These are phyloP conservation scores for Sphaerulina vaccinii DNA, from an alignment of 2,329 filamentous ascomycete genomes.

Conservation along the genomic window DNA sequence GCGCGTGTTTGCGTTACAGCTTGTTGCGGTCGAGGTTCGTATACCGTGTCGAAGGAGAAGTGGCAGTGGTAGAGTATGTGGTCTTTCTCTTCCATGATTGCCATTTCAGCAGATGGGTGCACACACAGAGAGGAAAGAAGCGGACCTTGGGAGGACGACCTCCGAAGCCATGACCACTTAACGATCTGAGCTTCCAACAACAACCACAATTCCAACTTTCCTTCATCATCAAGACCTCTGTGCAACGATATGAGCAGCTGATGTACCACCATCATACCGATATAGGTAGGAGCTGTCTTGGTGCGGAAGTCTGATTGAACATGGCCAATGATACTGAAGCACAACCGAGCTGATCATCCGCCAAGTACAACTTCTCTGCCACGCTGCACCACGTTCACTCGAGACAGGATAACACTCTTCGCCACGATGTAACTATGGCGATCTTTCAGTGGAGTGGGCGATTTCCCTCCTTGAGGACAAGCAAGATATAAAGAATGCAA, in stretches of 20 bases:
- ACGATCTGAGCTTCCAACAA: no score
- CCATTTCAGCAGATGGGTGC: no score
- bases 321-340: not conserved
- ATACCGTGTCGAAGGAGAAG: no score
- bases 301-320: not conserved
- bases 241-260: not conserved
- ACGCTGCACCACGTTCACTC: slow-evolving; percentile 7
- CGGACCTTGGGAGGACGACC: no score
- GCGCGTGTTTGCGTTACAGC: no score
- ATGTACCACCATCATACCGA: not conserved
- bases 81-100: no score
- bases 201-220: no score
- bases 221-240: no score
- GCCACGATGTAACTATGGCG: slow-evolving; percentile 8
- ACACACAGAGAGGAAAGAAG: no score
- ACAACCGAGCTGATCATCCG: slow-evolving; percentile 9
- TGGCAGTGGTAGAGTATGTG: no score
- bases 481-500: not conserved
- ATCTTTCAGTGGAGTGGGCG: not conserved
- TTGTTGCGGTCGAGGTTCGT: no score
- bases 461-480: not conserved
- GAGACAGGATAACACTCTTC: slow-evolving; percentile 1
- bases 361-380: slow-evolving; percentile 4
- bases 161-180: no score
- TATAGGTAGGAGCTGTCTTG: slow-evolving; percentile 6